These are phyloP conservation scores for Russula virescens DNA, from an alignment of 768 basidiomycete species.

Conservation along the genomic window DNA sequence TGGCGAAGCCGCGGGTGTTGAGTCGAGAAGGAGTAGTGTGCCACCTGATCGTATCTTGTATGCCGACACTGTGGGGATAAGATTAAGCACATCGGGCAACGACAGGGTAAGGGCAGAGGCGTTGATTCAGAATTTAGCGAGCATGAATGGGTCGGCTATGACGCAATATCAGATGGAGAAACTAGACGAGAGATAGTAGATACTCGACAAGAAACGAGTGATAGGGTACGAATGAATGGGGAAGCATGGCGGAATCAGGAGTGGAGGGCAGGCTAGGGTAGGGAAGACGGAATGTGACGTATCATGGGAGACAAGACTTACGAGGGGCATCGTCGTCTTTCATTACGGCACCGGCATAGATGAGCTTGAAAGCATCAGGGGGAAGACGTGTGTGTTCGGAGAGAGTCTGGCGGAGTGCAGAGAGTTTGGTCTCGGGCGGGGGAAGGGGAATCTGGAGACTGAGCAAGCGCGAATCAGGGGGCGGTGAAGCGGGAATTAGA, in stretches of 20 bases:
- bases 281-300: conserved; percentile 1
- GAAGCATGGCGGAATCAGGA: conserved; percentile 21
- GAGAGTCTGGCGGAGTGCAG: conserved; percentile 51
- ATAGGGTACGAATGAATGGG: conserved; percentile 5
- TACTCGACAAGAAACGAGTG: not conserved
- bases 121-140: not conserved
- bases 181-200: not conserved
- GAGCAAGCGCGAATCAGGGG: conserved; percentile 8
- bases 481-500: not conserved
- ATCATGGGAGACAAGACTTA: conserved; percentile 32
- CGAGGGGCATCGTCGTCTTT: conserved; percentile 69
- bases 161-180: conserved; percentile 16
- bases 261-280: conserved; percentile 12
- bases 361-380: conserved; percentile 68
- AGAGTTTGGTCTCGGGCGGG: conserved; percentile 50
- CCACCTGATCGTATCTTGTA: conserved; percentile 69
- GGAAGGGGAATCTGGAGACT: conserved; percentile 53
- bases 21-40: conserved; percentile 57
- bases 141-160: not conserved
- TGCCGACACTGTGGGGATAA: conserved; percentile 49
- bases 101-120: conserved; percentile 11
- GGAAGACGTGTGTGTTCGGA: conserved; percentile 74
- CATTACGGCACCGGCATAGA: conserved; percentile 88
- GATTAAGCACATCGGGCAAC: conserved; percentile 22
- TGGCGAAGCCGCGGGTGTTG: conserved; percentile 27